A percentile compares a stretch with the other conserved stretches of the same genome.
Evolutionary conservation across 75 land plant genomes (phyloP).

Genomic region (Larix kaempferi): DNA sequence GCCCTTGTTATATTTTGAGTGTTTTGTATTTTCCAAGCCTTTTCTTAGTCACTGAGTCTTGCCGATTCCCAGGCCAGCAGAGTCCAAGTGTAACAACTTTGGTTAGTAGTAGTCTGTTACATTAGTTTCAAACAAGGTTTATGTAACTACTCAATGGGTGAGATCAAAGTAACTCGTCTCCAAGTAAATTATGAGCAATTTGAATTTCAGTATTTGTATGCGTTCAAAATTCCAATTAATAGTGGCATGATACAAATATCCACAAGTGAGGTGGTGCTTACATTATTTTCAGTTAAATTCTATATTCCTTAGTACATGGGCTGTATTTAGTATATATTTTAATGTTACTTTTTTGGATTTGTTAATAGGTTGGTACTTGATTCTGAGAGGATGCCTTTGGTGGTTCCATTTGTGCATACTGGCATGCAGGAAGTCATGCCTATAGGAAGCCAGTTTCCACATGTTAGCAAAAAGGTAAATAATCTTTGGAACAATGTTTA

Average conservation of each 20-base stretch:
- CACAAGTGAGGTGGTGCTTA: neutral
- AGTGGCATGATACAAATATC: neutral
- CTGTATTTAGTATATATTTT: neutral
- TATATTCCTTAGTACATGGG: neutral
- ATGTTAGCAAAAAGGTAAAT: conserved; percentile 67
- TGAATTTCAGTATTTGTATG: neutral
- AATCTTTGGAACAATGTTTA: neutral
- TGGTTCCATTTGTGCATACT: conserved; percentile 90
- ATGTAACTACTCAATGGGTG: too few species aligned
- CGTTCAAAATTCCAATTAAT: neutral
- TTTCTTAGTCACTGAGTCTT: too few species aligned
- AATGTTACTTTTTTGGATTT: neutral
- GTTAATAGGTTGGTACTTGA: conserved; percentile 74
- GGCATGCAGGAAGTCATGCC: conserved; percentile 99
- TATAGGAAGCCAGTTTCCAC: conserved; percentile 71
- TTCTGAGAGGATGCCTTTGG: conserved; percentile 70
- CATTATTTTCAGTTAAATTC: neutral
- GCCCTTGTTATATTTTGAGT: too few species aligned
- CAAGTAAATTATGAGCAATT: neutral
- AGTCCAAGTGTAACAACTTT: too few species aligned
- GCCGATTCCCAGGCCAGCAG: too few species aligned
- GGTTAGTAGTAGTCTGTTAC: too few species aligned
- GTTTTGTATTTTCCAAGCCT: too few species aligned
- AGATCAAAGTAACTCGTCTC: too few species aligned
- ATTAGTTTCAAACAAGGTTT: too few species aligned